Percentiles rank a stretch among this genome's conserved stretches.
These are phyloP conservation scores for Fusarium algeriense DNA, from an alignment of 2,329 filamentous ascomycete genomes.

Conservation along the genomic window DNA sequence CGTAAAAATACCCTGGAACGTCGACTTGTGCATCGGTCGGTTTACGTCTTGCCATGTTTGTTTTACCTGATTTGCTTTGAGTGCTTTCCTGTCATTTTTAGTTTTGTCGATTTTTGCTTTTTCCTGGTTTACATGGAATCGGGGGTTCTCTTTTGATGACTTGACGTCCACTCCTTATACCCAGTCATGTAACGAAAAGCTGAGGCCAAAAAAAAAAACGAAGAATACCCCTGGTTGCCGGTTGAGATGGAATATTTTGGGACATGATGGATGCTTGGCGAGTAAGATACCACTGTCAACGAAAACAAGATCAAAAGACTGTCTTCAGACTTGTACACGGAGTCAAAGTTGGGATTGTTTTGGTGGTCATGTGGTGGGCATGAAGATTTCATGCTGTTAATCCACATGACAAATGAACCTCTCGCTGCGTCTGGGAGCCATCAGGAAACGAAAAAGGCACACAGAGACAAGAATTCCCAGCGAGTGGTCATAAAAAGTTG, in stretches of 20 bases:
- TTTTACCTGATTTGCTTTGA: slow-evolving; percentile 38
- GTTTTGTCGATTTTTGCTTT: slow-evolving; percentile 34
- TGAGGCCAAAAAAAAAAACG: slow-evolving; percentile 49
- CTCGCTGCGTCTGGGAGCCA: slow-evolving; percentile 15
- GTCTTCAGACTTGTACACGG: slow-evolving; percentile 40
- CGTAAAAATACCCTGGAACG: slow-evolving; percentile 68
- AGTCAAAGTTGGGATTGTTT: slow-evolving; percentile 42
- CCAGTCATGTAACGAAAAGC: slow-evolving; percentile 50
- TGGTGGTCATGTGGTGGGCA: slow-evolving; percentile 26
- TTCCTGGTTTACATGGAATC: slow-evolving; percentile 44
- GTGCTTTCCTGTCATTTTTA: slow-evolving; percentile 29
- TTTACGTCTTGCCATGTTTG: slow-evolving; percentile 53
- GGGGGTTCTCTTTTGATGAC: slow-evolving; percentile 51
- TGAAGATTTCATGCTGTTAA: slow-evolving; percentile 27
- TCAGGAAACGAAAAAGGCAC: neutral
- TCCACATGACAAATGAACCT: slow-evolving; percentile 27
- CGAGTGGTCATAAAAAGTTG: slow-evolving; percentile 38
- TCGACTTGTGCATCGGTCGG: slow-evolving; percentile 63
- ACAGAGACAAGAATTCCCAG: slow-evolving; percentile 15
- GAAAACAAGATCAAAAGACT: slow-evolving; percentile 42
- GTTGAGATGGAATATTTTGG: slow-evolving; percentile 43
- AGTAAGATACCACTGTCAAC: slow-evolving; percentile 46
- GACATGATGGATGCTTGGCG: slow-evolving; percentile 42
- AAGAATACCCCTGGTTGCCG: slow-evolving; percentile 53
- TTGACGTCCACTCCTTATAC: slow-evolving; percentile 53